These are phyloP conservation scores for Fusarium brevicatenulatum DNA, from an alignment of 2,329 filamentous ascomycete genomes.

Conservation along the genomic window DNA sequence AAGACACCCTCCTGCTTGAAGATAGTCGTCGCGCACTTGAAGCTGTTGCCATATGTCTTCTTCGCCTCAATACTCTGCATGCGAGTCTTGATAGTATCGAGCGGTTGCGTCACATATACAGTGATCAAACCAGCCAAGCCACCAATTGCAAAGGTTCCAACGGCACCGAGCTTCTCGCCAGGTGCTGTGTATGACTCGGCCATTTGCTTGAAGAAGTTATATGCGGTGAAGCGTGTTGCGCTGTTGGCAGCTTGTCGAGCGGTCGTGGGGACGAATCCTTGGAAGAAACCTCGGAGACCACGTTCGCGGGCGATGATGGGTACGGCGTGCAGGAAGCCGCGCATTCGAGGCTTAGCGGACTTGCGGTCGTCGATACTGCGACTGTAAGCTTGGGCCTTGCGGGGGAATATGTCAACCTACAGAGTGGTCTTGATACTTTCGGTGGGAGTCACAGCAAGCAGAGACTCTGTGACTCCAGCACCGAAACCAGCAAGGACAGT, in stretches of 20 bases:
- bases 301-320: slow-evolving; percentile 88
- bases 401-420: slow-evolving; percentile 50
- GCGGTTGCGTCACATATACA: slow-evolving; percentile 77
- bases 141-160: slow-evolving; percentile 91
- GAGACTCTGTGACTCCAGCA: slow-evolving; percentile 91
- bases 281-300: slow-evolving; percentile 92
- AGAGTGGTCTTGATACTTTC: slow-evolving; percentile 99
- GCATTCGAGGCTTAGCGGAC: slow-evolving; percentile 82
- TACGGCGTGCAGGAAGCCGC: slow-evolving; percentile 90
- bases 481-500: slow-evolving; percentile 95
- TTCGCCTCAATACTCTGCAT: slow-evolving; percentile 97
- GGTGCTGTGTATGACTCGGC: slow-evolving; percentile 93
- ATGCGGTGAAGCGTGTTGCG: slow-evolving; percentile 88
- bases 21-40: slow-evolving; percentile 84
- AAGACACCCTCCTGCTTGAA: slow-evolving; percentile 88
- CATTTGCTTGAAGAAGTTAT: slow-evolving; percentile 89
- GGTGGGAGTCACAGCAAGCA: slow-evolving; percentile 94
- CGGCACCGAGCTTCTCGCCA: slow-evolving; percentile 89
- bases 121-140: slow-evolving; percentile 91
- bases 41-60: slow-evolving; percentile 84
- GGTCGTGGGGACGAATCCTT: slow-evolving; percentile 95
- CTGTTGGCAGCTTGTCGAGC: slow-evolving; percentile 95
- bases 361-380: slow-evolving; percentile 93
- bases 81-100: slow-evolving; percentile 95
- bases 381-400: not conserved